Evolutionary conservation across 1,284 basidiomycete species (phyloP), one percentile per base, ranked within the genome.

Genomic region (Ceratobasidium sp.): DNA sequence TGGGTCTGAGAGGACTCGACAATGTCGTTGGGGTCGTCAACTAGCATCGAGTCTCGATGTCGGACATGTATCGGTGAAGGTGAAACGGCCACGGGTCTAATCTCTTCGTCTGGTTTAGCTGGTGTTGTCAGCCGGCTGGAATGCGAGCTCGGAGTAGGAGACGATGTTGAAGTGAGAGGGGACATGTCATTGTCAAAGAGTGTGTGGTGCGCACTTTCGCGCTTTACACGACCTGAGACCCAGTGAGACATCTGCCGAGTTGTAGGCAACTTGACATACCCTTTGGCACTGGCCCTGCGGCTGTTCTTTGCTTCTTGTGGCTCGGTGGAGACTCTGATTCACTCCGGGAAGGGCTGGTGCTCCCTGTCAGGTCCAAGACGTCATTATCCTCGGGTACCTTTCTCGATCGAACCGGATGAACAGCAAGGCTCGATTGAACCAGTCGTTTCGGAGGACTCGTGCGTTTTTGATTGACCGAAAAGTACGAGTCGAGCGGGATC

Each of bases 1-100:
- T 65, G 62, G 8, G 62, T 65, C 34, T 65, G 62, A 41, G 62
- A 65, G 4, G 62, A 65, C 41, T 65, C 62, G 16, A 65, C 46
- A 53, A 41, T 65, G 18, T 65, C 62, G 48, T 65, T 48, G 5
- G 62, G 62, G n/a, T 65, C 60, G 28, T 43, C 41, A 18, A 32
- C 10, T 3, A 65, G 34, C 62, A 36, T 32, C 9, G 30, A 50
- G 12, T 39, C 45, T 14, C 30, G n/a, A n/a, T 34, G 30, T 23
- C 26, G 32, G 32, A 14, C n/a, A n/a, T 52, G 46, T 5, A 34
- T 2, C 28, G 48, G 62, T 41, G 62, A 50, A 30, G 60, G 60
- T 23, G 60, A 62, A 28, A 53, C 23, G 41, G 28, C n/a, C 48
- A 41, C 18, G 3, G 16, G 8, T 21, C 53, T 46, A 23, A 32